These are phyloP conservation scores for Thermothelomyces thermophilus DNA, from an alignment of 2,329 filamentous ascomycete genomes.

Conservation along the genomic window DNA sequence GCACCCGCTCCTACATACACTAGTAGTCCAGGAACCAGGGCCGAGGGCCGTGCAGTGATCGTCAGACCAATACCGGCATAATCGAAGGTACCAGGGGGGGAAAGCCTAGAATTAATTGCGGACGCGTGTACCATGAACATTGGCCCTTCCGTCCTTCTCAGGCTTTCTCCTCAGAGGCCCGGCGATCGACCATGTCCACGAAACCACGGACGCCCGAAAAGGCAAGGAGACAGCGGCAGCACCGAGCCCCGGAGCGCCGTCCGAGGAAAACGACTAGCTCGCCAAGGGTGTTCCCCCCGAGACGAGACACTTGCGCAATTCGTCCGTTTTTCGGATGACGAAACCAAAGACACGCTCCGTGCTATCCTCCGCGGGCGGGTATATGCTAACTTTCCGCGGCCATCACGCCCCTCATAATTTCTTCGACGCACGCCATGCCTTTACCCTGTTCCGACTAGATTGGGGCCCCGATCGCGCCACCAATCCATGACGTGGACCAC, in stretches of 20 bases:
- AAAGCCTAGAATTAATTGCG: neutral
- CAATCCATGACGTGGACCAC: neutral
- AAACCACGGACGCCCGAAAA: neutral
- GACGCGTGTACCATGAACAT: neutral
- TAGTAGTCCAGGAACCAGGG: neutral
- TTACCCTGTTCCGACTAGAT: neutral
- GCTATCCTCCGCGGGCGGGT: neutral
- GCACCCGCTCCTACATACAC: too few species aligned
- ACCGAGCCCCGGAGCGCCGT: too few species aligned
- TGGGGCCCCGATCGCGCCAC: neutral
- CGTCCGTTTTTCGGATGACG: too few species aligned
- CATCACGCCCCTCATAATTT: neutral
- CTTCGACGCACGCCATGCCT: neutral
- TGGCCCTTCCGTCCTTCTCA: neutral
- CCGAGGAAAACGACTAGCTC: too few species aligned
- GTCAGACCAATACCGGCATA: constrained; percentile 2
- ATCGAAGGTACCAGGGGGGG: neutral
- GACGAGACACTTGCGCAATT: too few species aligned
- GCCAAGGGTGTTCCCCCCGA: too few species aligned
- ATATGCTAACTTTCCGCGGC: neutral
- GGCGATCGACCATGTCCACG: neutral
- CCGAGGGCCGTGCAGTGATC: neutral
- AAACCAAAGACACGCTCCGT: neutral
- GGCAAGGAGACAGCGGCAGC: too few species aligned
- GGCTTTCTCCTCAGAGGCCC: neutral